Conservation (phyloP, 805 yeast genomes). For the Schwanniomyces occidentalis region DNA sequence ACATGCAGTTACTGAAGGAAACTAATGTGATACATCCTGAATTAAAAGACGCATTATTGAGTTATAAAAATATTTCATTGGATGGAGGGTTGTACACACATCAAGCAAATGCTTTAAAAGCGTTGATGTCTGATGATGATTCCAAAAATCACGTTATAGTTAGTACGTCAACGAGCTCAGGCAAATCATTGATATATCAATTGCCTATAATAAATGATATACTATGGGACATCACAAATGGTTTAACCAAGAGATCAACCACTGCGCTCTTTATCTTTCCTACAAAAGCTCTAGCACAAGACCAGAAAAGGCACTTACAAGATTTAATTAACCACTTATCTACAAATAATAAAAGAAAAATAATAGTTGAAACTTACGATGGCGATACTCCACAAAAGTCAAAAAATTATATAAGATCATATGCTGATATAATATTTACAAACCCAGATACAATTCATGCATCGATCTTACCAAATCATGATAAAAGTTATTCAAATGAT, state of each 20-base stretch:
- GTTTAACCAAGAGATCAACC: constrained; percentile 25
- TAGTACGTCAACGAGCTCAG: constrained; percentile 95
- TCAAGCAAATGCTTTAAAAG: constrained; percentile 74
- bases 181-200: constrained; percentile 91
- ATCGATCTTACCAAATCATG: constrained; percentile 76
- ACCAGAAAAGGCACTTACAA: constrained; percentile 81
- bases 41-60: constrained; percentile 47
- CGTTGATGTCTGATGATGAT: constrained; percentile 38
- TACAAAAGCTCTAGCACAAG: constrained; percentile 96
- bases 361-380: constrained; percentile 79
- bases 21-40: constrained; percentile 45
- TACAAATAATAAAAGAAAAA: constrained; percentile 30
- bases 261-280: constrained; percentile 92
- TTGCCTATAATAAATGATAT: constrained; percentile 66
- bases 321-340: constrained; percentile 55
- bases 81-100: constrained; percentile 65
- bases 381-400: constrained; percentile 79
- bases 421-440: constrained; percentile 81
- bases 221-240: constrained; percentile 34
- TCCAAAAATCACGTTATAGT: constrained; percentile 65
- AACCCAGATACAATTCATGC: constrained; percentile 95
- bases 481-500: constrained; percentile 19
- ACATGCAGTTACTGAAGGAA: constrained; percentile 37
- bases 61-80: constrained; percentile 43
- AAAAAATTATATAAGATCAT: constrained; percentile 54